Evolutionary conservation across 768 basidiomycete species (phyloP), one percentile per base, ranked within the genome.

Genomic region (Macrocybe gigantea): DNA sequence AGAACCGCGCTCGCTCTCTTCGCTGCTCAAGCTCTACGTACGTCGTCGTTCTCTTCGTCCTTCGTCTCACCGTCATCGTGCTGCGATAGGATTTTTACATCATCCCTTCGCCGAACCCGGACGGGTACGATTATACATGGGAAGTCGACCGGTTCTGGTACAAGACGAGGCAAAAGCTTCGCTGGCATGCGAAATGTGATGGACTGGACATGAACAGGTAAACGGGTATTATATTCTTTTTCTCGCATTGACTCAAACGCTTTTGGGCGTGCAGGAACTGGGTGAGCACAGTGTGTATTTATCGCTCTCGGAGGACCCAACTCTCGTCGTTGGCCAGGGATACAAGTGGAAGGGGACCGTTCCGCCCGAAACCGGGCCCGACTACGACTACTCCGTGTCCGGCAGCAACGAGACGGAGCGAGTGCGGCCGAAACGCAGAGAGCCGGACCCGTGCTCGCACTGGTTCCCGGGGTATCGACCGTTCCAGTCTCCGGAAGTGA

Each of bases 201-300:
- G 87, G 91, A 0, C 66, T 91, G 30, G 91, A 93, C 60, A 82
- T 89, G 76, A 90, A 91, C 60, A 68, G 86, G 77, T 83, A 15
- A 30, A 67, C 56, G 10, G 41, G 31, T 38, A 36, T 47, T 48
- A 29, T 31, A 40, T 32, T 36, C 45, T 33, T 33, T 41, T 7
- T n/a, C 12, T 35, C 14, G 34, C 38, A 5, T 36, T 14, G 38
- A 49, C 22, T 44, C 6, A 32, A 5, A 30, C 35, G 15, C 5
- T 41, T 22, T 44, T 41, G 33, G 31, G 38, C 51, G 33, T 47
- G 61, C 66, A 77, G 85, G 35, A 88, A 89, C 56, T 82, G 81
- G 80, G 80, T 75, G 63, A 41, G 64, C 50, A 33, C 12, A 43
- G 13, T 32, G 29, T 31, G 30, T 37, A 5, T 10, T 11, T 34